Evolutionary conservation across 2,329 filamentous ascomycete genomes (phyloP).

Genomic region (Mycosphaerella sp.): DNA sequence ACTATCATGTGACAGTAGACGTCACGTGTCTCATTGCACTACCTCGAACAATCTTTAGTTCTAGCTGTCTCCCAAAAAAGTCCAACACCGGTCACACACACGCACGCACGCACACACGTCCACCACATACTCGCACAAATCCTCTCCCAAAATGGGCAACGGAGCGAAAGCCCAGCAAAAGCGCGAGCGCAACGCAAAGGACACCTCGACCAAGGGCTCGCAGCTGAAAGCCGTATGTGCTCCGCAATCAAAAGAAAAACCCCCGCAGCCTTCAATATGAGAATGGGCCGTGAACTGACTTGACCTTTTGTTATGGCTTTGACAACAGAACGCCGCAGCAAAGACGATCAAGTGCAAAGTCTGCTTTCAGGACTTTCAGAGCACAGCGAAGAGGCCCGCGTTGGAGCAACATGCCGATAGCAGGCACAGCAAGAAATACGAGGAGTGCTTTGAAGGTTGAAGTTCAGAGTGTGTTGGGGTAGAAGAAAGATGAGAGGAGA

Average conservation of each 20-base stretch:
- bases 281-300: neutral
- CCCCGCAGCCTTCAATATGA: too few relatives aligned
- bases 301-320: too few relatives aligned
- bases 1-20: neutral
- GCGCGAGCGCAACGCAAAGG: conserved; percentile 61
- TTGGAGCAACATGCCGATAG: conserved; percentile 66
- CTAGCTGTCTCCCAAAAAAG: neutral
- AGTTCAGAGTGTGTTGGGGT: conserved; percentile 5
- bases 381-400: conserved; percentile 67
- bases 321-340: conserved; percentile 65
- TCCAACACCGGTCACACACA: conserved; percentile 3
- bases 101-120: neutral
- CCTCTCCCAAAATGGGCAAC: conserved; percentile 21
- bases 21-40: neutral
- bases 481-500: neutral
- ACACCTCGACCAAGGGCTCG: conserved; percentile 46
- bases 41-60: conserved; percentile 4
- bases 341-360: conserved; percentile 70
- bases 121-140: neutral
- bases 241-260: neutral
- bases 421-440: conserved; percentile 68
- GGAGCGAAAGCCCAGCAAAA: conserved; percentile 64
- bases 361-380: conserved; percentile 74
- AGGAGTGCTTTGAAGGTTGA: conserved; percentile 58
- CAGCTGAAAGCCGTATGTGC: conserved; percentile 23